Base-by-base conservation (phyloP, 371 early-diverging fungal genomes). In the Apophysomyces ossiformis region DNA sequence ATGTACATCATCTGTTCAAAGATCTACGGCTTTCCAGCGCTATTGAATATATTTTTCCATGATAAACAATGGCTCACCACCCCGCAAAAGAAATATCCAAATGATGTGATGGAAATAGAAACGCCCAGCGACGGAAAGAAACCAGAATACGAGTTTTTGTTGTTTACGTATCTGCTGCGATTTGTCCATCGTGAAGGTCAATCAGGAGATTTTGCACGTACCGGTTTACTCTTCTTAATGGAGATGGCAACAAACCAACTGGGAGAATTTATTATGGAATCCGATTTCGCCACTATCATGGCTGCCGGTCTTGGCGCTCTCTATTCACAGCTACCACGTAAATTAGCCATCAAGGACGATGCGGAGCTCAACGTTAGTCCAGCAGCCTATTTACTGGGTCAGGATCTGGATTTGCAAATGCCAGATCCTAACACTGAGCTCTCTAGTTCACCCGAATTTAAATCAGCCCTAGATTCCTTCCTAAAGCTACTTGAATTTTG, bases 311-410 rank as follows among this genome's bases (percentile, higher is more conserved):
- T 96, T 36, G 93, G 94, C 44, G 94, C 94, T 1, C 79, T 94
- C 41, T 95, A 90, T 77, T 91, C 94, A 7, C 95, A 94, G 71
- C 83, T 96, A 32, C 95, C 96, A 8, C 85, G 90, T 47, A 87
- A 89, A 57, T 71, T 92, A 38, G 73, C 82, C 32, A 81, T 91
- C 26, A 61, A 77, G 44, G 73, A 72, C 46, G 71, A 73, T n/a
- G 50, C 63, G 1, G 58, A 67, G 35, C 38, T 63, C 12, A 71
- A 76, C 32, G 63, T 57, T 32, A 64, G 65, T 15, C 71, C 69
- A 37, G 73, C 71, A 7, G 71, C 82, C 45, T 82, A 81, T 59
- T 47, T 77, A 8, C 61, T 73, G 12, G 79, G 80, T 44, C 77
- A 75, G 64, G 74, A 70, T 45, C 58, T 68, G 37, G 72, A 72